Percentiles rank a stretch among this genome's conserved stretches.
Conservation (phyloP, 2,329 filamentous ascomycete species). For the Verticillium dahliae region DNA sequence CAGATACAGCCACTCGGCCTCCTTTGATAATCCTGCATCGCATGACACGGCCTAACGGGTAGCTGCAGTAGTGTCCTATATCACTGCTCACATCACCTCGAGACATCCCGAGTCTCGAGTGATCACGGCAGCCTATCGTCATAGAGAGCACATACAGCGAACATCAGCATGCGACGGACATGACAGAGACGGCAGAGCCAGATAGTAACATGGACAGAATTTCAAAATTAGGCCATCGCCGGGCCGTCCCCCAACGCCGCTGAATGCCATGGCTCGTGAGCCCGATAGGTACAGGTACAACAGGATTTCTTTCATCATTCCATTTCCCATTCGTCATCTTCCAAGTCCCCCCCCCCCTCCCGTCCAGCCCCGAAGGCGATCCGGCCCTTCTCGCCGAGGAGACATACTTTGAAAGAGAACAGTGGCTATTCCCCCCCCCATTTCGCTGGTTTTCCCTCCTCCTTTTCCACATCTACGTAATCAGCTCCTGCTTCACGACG, state of each 20-base stretch:
- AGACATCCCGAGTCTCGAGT: too few relatives aligned
- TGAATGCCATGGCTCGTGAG: background rate
- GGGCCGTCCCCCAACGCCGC: background rate
- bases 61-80: too few relatives aligned
- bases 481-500: slow-evolving; percentile 27
- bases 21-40: too few relatives aligned
- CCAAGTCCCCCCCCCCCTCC: background rate
- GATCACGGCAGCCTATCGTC: too few relatives aligned
- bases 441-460: too few relatives aligned
- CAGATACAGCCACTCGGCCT: too few relatives aligned
- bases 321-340: background rate
- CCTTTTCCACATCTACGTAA: slow-evolving; percentile 14
- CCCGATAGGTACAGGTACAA: background rate
- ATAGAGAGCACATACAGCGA: background rate
- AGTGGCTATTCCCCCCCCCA: too few relatives aligned
- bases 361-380: slow-evolving; percentile 1
- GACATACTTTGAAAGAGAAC: background rate
- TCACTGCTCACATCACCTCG: too few relatives aligned
- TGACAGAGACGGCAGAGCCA: background rate
- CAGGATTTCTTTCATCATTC: background rate
- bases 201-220: background rate
- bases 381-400: background rate
- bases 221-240: background rate
- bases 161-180: background rate
- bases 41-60: too few relatives aligned